Evolutionary conservation across 179 eudicot genomes (phyloP), one percentile per base, ranked within the genome.

Genomic region (Silene noctiflora): DNA sequence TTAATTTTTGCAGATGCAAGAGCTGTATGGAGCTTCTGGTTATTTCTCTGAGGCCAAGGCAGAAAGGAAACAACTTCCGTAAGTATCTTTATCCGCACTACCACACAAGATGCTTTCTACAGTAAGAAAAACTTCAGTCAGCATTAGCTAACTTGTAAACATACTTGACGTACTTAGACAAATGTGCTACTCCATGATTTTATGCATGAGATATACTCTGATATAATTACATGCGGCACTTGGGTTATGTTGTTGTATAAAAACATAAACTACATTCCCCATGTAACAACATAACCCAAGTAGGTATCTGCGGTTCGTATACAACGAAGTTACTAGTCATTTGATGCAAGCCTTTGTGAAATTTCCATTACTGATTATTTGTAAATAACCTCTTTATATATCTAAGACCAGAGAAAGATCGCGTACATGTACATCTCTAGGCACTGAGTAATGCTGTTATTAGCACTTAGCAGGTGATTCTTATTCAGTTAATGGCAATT

Each of bases 21-120:
- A 91, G 63, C 81, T 78, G 60, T 96, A 91, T 85, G 97, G 99
- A 63, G 99, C 98, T 64, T 82, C 97, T 79, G 99, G 99, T 73
- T 96, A 95, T 84, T 96, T 93, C 55, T 75, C 81, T 29, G 91
- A 86, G 78, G 83, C 87, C 20, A 82, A 86, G 79, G 83, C 90
- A 77, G 84, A 77, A 71, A 88, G 80, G 84, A 86, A 76, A 80
- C 83, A 75, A 71, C 87, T 75, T 66, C 55, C 61, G 98, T 94
- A 86, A 88, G 98, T 84, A 74, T 55, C 72, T 22, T 67, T 33
- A 17, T 29, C 56, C 20, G 14, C 70, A 24, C 29, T 17, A 11
- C 14, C 42, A 67, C 20, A 55, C 8, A 46, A 16, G 56, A 53
- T 53, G 1, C 5, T 53, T 27, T 64, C 19, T 25, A 16, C 8